Conservation (phyloP, 2,329 filamentous ascomycete species). For the Stromatinia cepivora region DNA sequence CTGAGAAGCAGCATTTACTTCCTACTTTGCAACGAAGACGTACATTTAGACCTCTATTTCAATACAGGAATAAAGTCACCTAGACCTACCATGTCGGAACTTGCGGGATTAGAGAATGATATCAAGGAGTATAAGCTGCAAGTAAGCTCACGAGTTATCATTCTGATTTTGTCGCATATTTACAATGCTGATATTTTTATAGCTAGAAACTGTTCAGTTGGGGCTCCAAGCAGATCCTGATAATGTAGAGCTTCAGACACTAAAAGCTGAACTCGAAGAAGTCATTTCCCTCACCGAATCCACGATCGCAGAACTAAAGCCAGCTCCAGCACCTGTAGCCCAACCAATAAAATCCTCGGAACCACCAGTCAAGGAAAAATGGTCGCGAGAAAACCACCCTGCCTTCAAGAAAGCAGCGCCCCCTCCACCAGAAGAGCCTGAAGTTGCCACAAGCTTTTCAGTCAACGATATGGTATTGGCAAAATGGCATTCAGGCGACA, state of each 20-base stretch:
- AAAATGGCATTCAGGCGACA: constrained; percentile 88
- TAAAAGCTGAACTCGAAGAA: constrained; percentile 79
- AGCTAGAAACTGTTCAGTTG: constrained; percentile 76
- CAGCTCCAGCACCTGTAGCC: constrained; percentile 35
- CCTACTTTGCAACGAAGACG: background rate
- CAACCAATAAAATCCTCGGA: constrained; percentile 47
- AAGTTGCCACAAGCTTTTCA: constrained; percentile 62
- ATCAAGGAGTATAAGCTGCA: constrained; percentile 61
- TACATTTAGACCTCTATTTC: background rate
- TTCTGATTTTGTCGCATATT: background rate
- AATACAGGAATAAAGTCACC: background rate
- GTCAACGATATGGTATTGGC: constrained; percentile 90
- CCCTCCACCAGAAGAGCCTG: constrained; percentile 50
- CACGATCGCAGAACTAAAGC: constrained; percentile 75
- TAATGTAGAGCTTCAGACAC: constrained; percentile 72
- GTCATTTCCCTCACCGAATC: constrained; percentile 78
- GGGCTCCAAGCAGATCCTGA: constrained; percentile 79
- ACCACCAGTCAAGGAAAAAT: constrained; percentile 66
- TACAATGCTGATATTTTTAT: constrained; percentile 25
- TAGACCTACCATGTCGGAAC: constrained; percentile 31
- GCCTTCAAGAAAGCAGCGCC: constrained; percentile 64
- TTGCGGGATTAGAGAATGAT: constrained; percentile 45
- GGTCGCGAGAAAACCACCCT: constrained; percentile 78
- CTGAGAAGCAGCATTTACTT: background rate
- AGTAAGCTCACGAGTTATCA: constrained; percentile 42